phyloP scores from a whole-genome alignment of 352 stramenopile genomes.

The Globisporangium parvum region DNA sequence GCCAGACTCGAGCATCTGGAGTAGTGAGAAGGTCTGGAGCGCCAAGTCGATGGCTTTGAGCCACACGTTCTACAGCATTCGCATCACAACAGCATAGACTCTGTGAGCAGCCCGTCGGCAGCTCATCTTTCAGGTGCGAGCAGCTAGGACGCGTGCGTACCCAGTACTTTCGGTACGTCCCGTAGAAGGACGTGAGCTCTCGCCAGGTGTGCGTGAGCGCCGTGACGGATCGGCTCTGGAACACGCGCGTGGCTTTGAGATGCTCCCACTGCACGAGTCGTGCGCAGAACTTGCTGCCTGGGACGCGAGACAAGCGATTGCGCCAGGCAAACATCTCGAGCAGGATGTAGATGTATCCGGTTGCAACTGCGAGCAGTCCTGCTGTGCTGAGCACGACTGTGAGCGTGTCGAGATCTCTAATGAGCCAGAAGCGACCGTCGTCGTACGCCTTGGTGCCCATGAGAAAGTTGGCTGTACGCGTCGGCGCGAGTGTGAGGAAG shows the following conservation, averaged over 20 bases:
- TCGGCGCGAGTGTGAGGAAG: constrained; percentile 21
- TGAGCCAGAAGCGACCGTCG: constrained; percentile 43
- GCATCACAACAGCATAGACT: background rate
- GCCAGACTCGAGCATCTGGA: constrained; percentile 20
- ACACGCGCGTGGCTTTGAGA: background rate
- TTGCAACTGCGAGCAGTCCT: constrained; percentile 9
- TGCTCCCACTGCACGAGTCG: background rate
- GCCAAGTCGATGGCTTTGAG: constrained; percentile 23
- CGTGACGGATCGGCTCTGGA: background rate
- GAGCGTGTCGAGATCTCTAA: constrained; percentile 12
- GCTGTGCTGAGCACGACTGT: constrained; percentile 12
- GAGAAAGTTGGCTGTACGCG: constrained; percentile 31
- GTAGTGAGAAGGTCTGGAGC: constrained; percentile 17
- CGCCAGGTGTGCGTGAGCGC: constrained; percentile 11
- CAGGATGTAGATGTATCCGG: constrained; percentile 20
- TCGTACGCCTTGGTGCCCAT: constrained; percentile 43
- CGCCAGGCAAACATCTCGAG: constrained; percentile 20
- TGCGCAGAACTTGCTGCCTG: background rate
- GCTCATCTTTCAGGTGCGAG: background rate
- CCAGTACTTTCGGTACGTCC: constrained; percentile 27
- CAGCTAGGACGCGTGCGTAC: constrained; percentile 7
- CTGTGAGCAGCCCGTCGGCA: background rate
- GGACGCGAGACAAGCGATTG: constrained; percentile 1
- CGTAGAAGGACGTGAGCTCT: constrained; percentile 16
- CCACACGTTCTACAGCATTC: constrained; percentile 19